A percentile compares a stretch with the other conserved stretches of the same genome.
Conservation (phyloP, 352 stramenopile species). For the Thalassiosira hispida region DNA sequence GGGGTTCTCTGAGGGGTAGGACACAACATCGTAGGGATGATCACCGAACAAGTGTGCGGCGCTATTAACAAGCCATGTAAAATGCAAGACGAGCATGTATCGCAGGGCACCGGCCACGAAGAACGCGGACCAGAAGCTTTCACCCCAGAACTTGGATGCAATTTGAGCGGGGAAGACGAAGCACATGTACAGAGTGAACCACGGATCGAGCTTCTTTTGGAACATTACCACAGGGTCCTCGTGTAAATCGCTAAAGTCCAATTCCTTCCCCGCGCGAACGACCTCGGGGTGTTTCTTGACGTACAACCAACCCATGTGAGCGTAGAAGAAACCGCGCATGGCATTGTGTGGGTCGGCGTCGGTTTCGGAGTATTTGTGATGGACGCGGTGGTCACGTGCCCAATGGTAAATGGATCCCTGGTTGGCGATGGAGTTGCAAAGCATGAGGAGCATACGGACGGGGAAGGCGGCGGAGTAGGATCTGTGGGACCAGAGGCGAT, state of each 20-base stretch:
- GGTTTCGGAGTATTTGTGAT: constrained; percentile 99
- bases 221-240: constrained; percentile 94
- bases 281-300: constrained; percentile 96
- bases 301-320: constrained; percentile 98
- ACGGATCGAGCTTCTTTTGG: constrained; percentile 97
- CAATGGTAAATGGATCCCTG: constrained; percentile 99
- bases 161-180: constrained; percentile 94
- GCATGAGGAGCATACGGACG: constrained; percentile 95
- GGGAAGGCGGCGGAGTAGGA: constrained; percentile 93
- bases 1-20: constrained; percentile 96
- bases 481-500: constrained; percentile 96
- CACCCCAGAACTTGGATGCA: constrained; percentile 87
- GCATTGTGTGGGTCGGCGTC: constrained; percentile 92
- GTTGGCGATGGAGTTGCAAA: constrained; percentile 97
- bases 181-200: constrained; percentile 98
- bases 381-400: constrained; percentile 96
- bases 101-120: constrained; percentile 94
- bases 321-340: constrained; percentile 97
- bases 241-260: constrained; percentile 97
- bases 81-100: constrained; percentile 95
- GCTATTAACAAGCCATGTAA: constrained; percentile 98
- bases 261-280: constrained; percentile 89
- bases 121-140: constrained; percentile 95
- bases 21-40: constrained; percentile 95
- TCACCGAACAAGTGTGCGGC: constrained; percentile 98